Evolutionary conservation across 441 rosid species (phyloP).

Genomic region (Euphorbia schlechtendalii): DNA sequence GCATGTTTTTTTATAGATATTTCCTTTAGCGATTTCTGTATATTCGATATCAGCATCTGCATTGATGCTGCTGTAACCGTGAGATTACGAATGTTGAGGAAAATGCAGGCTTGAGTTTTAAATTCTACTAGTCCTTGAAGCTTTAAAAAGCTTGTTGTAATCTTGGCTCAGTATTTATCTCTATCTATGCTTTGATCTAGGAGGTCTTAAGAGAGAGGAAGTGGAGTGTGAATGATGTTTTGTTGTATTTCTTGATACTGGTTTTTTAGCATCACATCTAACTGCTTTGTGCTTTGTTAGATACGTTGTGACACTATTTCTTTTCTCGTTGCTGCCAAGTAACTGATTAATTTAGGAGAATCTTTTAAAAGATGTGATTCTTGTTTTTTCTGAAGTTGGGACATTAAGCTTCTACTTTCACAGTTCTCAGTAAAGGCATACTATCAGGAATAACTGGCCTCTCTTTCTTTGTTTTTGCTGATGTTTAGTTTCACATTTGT

Average conservation of each 20-base stretch:
- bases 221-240: not conserved
- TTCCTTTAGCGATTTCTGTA: not conserved
- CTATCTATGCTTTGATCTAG: not conserved
- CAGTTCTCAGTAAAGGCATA: not conserved
- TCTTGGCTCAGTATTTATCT: not conserved
- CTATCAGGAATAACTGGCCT: not conserved
- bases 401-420: no score
- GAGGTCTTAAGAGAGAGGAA: not conserved
- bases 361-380: not conserved
- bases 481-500: not conserved
- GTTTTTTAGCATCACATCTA: not conserved
- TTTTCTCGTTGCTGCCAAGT: not conserved
- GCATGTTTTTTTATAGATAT: not conserved
- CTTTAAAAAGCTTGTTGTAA: not conserved
- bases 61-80: not conserved
- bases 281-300: not conserved
- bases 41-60: not conserved
- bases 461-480: not conserved
- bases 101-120: not conserved
- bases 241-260: not conserved
- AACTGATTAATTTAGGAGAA: not conserved
- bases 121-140: constrained; percentile 1
- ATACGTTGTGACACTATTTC: not conserved
- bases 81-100: not conserved
- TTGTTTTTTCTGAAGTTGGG: not conserved